Base-by-base conservation (phyloP, 1,284 basidiomycete genomes). In the Microbotryum violaceum region DNA sequence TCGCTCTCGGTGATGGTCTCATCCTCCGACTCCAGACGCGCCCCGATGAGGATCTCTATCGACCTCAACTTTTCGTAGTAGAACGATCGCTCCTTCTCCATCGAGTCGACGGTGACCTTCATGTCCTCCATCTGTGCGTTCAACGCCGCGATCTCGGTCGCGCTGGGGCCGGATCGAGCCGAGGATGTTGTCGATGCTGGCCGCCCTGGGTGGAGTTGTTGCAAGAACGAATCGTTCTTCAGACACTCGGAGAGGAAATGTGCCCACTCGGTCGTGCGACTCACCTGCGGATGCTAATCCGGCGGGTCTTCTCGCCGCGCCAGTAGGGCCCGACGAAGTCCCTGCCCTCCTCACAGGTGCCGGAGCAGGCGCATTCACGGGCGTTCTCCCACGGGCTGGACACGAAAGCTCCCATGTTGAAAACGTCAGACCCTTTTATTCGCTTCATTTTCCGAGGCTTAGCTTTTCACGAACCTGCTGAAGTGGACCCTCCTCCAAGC, bases 11-110 rank as follows among this genome's bases (percentile, higher is more conserved):
- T 58, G 16, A 61, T 55, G 9, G 49, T 55, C 23, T 69, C 66
- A 6, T 67, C 69, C 14, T 71, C 56, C 21, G 72, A 61, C 37
- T 73, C 69, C 51, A 78, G 68, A 20, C 76, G 68, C 23, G 76
- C 76, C 47, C 74, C 76, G 4, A 89, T 89, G 25, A 97, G 79
- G 67, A 97, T 89, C 77, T 99, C 94, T 71, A 99, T 97, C 69
- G 94, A 88, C 52, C 92, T 85, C 63, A 97, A 82, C 89, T 96
- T 98, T 71, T 88, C 86, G 78, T 97, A 98, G 78, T 98, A 98
- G 76, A 98, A 98, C 76, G 97, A 93, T 16, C 72, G 37, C 60
- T 72, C 71, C 61, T 71, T 70, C 62, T 72, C 71, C 46, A 72
- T 55, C 18, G 88, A 88, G 74, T 93, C 91, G 66, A 96, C 80